Base-by-base conservation (phyloP, 2,329 filamentous ascomycete genomes). In the Apiospora malaysiana region DNA sequence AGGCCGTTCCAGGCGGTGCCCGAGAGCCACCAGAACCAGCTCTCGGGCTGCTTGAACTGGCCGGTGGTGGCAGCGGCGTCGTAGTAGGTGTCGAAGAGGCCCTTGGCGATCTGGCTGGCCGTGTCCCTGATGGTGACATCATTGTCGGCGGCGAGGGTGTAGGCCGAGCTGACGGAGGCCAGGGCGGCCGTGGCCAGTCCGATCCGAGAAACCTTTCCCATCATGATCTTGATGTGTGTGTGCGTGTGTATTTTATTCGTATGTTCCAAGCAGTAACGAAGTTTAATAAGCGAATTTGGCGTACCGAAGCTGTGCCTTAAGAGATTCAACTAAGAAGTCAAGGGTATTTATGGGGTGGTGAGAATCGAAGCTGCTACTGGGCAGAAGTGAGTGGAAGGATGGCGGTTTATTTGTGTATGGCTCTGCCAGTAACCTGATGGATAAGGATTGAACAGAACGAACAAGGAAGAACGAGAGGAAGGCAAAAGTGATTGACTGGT, bases 21-120 rank as follows among this genome's bases (percentile, higher is more conserved):
- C 1, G 79, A 80, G 1, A 79, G 71, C 79, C 79, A 81, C 79
- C 79, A 81, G 70, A 75, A 80, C 79, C 79, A 81, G 0, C 77
- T 73, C 51, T 81, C 46, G 4, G 78, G 77, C 70, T 81, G 79
- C 71, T 74, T 76, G 70, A 81, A 81, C 68, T 79, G 75, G 5
- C 79, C 79, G 27, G 78, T 74, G 9, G 78, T 79, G 9, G 79
- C 74, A 43, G 51, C 71, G 49, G 75, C 69, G 66, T 80, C 77
- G 73, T 80, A 76, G 68, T 77, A 80, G 42, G 71, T 67, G 32
- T 63, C 32, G 68, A 77, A 80, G 12, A 81, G 69, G 5, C 76
- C 77, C 68, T 78, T 76, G 25, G 78, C 76, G 47, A 80, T 76
- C 47, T 74, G 67, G 14, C 74, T 70, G 8, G 79, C 78, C 21